phyloP scores from a whole-genome alignment of 208 protist genomes.

The Crithidia brevicula region DNA sequence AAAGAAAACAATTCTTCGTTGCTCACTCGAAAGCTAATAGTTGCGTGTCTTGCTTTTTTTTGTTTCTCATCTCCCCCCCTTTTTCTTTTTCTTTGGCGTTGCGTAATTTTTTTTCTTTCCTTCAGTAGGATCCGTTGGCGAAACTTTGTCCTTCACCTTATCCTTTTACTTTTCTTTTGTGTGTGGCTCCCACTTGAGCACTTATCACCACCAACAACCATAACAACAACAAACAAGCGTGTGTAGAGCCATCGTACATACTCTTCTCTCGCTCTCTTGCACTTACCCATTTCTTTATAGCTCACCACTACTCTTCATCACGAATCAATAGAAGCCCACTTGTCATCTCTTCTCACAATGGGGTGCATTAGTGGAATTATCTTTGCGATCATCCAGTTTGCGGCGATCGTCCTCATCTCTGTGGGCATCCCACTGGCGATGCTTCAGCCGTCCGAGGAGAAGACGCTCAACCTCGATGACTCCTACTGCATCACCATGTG shows the following conservation, averaged over 20 bases:
- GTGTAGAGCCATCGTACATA: too few species aligned
- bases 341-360: too few species aligned
- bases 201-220: too few species aligned
- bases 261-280: too few species aligned
- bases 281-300: too few species aligned
- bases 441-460: constrained; percentile 20
- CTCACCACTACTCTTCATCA: too few species aligned
- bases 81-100: background rate
- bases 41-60: constrained; percentile 9
- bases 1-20: too few species aligned
- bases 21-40: too few species aligned
- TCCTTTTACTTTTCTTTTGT: background rate
- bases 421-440: constrained; percentile 28
- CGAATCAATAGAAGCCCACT: too few species aligned
- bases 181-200: too few species aligned
- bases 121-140: too few species aligned
- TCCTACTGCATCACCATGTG: constrained; percentile 54
- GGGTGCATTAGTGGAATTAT: constrained; percentile 32
- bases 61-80: background rate
- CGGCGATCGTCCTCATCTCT: constrained; percentile 25
- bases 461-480: background rate
- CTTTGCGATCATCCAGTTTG: constrained; percentile 40
- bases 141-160: background rate
- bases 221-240: too few species aligned
- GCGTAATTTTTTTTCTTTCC: constrained; percentile 2